phyloP scores from a whole-genome alignment of 2,329 filamentous ascomycete genomes.

The Clarireedia monteithiana region DNA sequence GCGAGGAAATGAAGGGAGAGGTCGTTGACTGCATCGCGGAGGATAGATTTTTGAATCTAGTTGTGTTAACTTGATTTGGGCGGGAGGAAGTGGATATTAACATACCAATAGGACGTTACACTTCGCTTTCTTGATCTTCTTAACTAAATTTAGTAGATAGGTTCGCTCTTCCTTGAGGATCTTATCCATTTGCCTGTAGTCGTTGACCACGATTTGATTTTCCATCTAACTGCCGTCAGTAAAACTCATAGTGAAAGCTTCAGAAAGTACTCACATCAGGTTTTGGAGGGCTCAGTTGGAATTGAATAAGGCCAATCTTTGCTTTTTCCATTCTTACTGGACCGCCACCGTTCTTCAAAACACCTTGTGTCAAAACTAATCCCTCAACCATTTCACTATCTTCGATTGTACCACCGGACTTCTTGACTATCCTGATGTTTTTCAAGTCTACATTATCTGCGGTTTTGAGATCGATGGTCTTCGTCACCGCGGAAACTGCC shows the following conservation, averaged over 20 bases:
- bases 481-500: constrained; percentile 93
- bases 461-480: constrained; percentile 91
- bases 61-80: background rate
- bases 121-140: constrained; percentile 99
- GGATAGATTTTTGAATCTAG: constrained; percentile 96
- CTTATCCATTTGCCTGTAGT: constrained; percentile 99
- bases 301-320: constrained; percentile 92
- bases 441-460: constrained; percentile 94
- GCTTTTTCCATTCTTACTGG: constrained; percentile 95
- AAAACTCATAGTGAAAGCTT: background rate
- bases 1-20: constrained; percentile 95
- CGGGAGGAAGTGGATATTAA: background rate
- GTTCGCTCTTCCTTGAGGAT: constrained; percentile 98
- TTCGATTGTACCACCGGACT: constrained; percentile 95
- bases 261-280: constrained; percentile 60
- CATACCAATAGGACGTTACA: constrained; percentile 63
- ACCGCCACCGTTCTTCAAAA: constrained; percentile 88
- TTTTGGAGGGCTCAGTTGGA: constrained; percentile 96
- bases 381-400: constrained; percentile 97
- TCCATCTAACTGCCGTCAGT: constrained; percentile 63
- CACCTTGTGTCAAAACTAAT: constrained; percentile 82
- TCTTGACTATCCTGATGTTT: constrained; percentile 96
- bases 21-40: constrained; percentile 96
- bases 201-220: constrained; percentile 98
- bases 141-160: constrained; percentile 96